Evolutionary conservation across 768 basidiomycete species (phyloP).

Genomic region (Boletellus ananiceps): DNA sequence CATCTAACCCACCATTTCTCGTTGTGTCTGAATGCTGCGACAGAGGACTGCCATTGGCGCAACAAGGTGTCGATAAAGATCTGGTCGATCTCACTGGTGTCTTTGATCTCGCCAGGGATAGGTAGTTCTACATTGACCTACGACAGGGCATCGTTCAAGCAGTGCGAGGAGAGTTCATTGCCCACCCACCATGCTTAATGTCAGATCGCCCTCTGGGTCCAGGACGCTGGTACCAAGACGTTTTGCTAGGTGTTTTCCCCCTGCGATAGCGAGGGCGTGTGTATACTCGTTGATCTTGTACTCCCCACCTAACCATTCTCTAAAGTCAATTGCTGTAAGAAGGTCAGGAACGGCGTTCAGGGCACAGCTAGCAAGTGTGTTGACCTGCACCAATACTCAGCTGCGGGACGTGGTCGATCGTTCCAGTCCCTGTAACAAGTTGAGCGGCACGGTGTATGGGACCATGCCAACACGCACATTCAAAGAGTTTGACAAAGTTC

Average conservation of each 20-base stretch:
- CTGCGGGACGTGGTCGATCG: constrained; percentile 50
- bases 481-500: constrained; percentile 49
- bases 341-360: constrained; percentile 3
- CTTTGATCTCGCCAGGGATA: constrained; percentile 23
- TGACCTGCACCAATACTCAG: constrained; percentile 53
- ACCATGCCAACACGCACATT: constrained; percentile 26
- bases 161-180: background rate
- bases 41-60: constrained; percentile 19
- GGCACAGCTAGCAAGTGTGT: background rate
- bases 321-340: constrained; percentile 61
- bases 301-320: constrained; percentile 73
- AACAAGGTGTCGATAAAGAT: constrained; percentile 19
- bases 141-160: background rate
- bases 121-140: constrained; percentile 44
- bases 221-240: constrained; percentile 59
- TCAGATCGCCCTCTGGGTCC: constrained; percentile 57
- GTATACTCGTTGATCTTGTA: constrained; percentile 65
- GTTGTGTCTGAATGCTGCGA: constrained; percentile 20
- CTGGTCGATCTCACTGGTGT: constrained; percentile 8
- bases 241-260: constrained; percentile 56
- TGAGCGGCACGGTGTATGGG: background rate
- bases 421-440: constrained; percentile 52
- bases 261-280: constrained; percentile 60
- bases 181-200: constrained; percentile 59
- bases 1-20: constrained; percentile 32